Conservation (phyloP, 2,329 filamentous ascomycete genomes). For the Geosmithia morbida region DNA sequence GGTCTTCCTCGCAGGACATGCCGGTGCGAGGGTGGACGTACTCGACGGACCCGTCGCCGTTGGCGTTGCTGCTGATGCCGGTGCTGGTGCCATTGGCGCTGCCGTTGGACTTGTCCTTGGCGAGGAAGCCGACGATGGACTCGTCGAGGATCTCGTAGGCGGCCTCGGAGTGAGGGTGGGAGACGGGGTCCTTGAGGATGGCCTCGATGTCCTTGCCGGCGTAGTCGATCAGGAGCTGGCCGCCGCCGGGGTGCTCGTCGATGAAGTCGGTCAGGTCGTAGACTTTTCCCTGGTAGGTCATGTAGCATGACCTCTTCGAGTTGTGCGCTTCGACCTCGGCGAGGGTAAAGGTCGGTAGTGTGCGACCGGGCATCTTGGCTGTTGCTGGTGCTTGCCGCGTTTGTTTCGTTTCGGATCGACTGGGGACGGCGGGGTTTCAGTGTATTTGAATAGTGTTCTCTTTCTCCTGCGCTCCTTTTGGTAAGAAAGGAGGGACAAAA, state of each 20-base stretch:
- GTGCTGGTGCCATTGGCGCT: slow-evolving; percentile 7
- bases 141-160: slow-evolving; percentile 96
- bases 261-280: slow-evolving; percentile 92
- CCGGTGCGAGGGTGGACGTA: slow-evolving; percentile 54
- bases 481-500: background rate
- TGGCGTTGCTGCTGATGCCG: slow-evolving; percentile 14
- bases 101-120: slow-evolving; percentile 33
- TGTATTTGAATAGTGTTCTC: background rate
- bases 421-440: background rate
- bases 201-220: slow-evolving; percentile 73
- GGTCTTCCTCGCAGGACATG: slow-evolving; percentile 77
- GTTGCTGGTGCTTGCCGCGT: background rate
- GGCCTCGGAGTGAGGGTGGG: slow-evolving; percentile 75
- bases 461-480: background rate
- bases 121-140: slow-evolving; percentile 67
- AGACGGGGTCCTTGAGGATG: slow-evolving; percentile 70
- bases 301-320: slow-evolving; percentile 73
- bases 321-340: slow-evolving; percentile 75
- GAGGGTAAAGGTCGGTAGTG: slow-evolving; percentile 68
- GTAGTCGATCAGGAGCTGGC: slow-evolving; percentile 78
- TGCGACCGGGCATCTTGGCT: slow-evolving; percentile 57
- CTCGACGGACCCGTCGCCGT: slow-evolving; percentile 9
- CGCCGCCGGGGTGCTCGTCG: slow-evolving; percentile 79
- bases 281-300: slow-evolving; percentile 78
- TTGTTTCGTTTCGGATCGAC: background rate